Evolutionary conservation across 352 stramenopile species (phyloP), one percentile per base, ranked within the genome.

Genomic region (Thraustochytrium sp.): DNA sequence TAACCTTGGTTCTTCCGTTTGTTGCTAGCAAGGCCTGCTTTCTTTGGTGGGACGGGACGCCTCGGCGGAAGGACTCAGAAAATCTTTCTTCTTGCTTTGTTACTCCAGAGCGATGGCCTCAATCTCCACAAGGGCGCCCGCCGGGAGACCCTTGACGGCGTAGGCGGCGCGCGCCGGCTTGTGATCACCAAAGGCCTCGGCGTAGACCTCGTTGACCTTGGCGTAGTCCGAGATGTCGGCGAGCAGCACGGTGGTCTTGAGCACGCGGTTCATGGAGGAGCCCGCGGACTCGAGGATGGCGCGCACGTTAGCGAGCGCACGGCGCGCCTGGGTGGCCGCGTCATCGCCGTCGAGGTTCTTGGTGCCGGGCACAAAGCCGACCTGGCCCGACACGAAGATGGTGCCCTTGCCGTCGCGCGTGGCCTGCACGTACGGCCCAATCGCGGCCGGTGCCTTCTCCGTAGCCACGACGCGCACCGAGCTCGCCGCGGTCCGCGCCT

Each of bases 181-280:
- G 49, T 85, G 85, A 29, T 87, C 80, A 31, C 85, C 87, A 55
- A 89, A 89, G 42, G 78, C 87, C 44, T 88, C 84, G 11, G 31
- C 37, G 76, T 89, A 89, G 61, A 89, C 82, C 53, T 88, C 76
- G 68, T 89, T 89, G 16, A 89, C 85, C 21, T 44, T 61, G 40
- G 55, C 77, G 78, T 88, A 90, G 75, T 90, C 85, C 2, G 26
- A 61, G 26, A 90, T 86, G 73, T 86, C 82, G 23, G 51, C 44
- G 16, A 87, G 48, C 36, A 90, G 86, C 16, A 90, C 87, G 23
- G 87, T 89, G 26, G 85, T 89, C 75, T 88, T 88, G 38, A 88
- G 83, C 13, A 89, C 85, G 38, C 87, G 77, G 38, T 85, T 38
- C 44, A 86, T 42, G 3, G 78, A 85, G 26, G 74, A 84, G 38